phyloP scores from a whole-genome alignment of 306 rosid species.

The Cercis canadensis region DNA sequence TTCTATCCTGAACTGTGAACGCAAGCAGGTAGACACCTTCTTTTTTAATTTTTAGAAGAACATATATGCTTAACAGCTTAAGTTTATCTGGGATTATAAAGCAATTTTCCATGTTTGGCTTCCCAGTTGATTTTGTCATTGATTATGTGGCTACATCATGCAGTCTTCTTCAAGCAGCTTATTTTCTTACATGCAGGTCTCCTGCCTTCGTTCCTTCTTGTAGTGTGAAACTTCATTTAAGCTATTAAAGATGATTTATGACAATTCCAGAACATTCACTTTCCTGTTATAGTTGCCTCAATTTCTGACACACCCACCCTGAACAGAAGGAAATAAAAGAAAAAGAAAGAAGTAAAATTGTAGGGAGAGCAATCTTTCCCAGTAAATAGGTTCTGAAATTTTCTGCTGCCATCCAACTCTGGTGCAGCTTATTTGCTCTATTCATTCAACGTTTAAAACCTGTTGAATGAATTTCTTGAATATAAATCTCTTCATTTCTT shows the following conservation, averaged over 20 bases:
- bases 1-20: not conserved
- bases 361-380: not conserved
- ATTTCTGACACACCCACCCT: not conserved
- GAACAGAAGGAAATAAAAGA: not conserved
- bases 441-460: too few species aligned
- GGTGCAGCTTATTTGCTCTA: slow-evolving; percentile 4
- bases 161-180: too few species aligned
- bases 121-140: not conserved
- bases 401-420: not conserved
- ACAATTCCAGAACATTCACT: too few species aligned
- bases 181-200: too few species aligned
- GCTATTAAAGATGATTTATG: too few species aligned
- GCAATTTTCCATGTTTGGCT: not conserved
- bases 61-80: too few species aligned
- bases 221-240: too few species aligned
- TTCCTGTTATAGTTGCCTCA: not conserved
- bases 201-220: too few species aligned
- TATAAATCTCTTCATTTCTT: too few species aligned
- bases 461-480: too few species aligned
- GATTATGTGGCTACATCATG: not conserved
- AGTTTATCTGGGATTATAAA: not conserved
- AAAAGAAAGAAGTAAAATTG: not conserved
- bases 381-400: slow-evolving; percentile 2
- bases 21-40: not conserved
- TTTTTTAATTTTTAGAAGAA: not conserved